phyloP scores from a whole-genome alignment of 1,139 yeast genomes.

The Saccharomyces hybrid region DNA sequence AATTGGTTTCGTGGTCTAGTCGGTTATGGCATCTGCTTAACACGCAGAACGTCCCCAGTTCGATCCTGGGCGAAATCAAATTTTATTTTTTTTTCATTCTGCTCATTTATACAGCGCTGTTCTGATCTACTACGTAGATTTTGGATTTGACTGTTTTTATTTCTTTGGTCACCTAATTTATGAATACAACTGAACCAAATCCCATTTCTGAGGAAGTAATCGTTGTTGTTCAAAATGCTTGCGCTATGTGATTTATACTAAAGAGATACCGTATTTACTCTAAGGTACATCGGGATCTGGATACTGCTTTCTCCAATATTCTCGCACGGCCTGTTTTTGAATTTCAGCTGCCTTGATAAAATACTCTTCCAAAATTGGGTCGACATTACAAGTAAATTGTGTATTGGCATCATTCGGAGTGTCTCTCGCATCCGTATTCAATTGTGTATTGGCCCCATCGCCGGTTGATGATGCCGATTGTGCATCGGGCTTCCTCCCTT shows the following conservation, averaged over 20 bases:
- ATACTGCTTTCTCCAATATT: background rate
- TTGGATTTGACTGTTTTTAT: background rate
- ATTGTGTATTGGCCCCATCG: background rate
- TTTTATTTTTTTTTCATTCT: background rate
- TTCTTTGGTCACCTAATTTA: background rate
- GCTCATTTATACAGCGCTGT: background rate
- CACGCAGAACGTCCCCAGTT: conserved; percentile 99
- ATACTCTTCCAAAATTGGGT: background rate
- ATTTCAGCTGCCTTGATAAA: background rate
- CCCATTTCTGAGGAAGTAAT: background rate
- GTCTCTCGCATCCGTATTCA: background rate
- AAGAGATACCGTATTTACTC: background rate
- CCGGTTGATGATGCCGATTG: background rate
- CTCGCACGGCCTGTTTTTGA: background rate
- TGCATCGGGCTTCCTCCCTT: background rate
- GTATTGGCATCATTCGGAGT: background rate
- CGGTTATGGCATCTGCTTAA: conserved; percentile 99
- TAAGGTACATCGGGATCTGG: background rate
- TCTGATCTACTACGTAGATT: background rate
- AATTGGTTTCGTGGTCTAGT: conserved; percentile 87
- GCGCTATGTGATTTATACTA: background rate
- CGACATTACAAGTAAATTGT: background rate
- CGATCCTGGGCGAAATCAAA: conserved; percentile 99
- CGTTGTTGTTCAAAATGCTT: background rate
- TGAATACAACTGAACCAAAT: background rate